These are phyloP conservation scores for Amanita thiersii DNA, from an alignment of 768 basidiomycete species.

Conservation along the genomic window DNA sequence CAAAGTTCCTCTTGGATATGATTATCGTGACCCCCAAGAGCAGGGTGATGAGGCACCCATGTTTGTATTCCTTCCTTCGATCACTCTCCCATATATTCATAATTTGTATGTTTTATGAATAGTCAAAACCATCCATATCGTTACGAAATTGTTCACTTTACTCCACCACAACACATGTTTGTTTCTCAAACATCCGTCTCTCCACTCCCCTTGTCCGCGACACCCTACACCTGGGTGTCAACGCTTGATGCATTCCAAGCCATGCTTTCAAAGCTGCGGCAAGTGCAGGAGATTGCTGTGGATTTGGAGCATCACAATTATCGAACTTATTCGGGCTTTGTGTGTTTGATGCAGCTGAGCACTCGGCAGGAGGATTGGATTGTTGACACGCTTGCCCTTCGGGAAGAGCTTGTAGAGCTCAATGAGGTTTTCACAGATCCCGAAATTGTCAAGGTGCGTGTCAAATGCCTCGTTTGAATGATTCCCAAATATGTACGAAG, in stretches of 20 bases:
- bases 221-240: slow-evolving; percentile 67
- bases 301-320: slow-evolving; percentile 94
- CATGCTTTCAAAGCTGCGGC: slow-evolving; percentile 64
- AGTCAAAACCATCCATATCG: slow-evolving; percentile 67
- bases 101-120: slow-evolving; percentile 11
- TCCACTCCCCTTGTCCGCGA: slow-evolving; percentile 47
- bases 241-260: slow-evolving; percentile 43
- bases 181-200: slow-evolving; percentile 52
- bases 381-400: slow-evolving; percentile 70
- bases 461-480: background rate
- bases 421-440: slow-evolving; percentile 87
- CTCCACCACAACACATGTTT: slow-evolving; percentile 47
- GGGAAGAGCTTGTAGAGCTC: slow-evolving; percentile 64
- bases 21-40: slow-evolving; percentile 25
- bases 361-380: slow-evolving; percentile 82
- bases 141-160: slow-evolving; percentile 72
- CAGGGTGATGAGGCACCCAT: slow-evolving; percentile 18
- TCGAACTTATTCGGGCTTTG: slow-evolving; percentile 76
- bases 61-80: slow-evolving; percentile 17
- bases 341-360: slow-evolving; percentile 91
- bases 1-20: slow-evolving; percentile 71
- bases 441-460: slow-evolving; percentile 68
- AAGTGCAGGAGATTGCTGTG: slow-evolving; percentile 74
- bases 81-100: slow-evolving; percentile 6
- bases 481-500: slow-evolving; percentile 28